Evolutionary conservation across 108 stramenopile genomes (phyloP).

Genomic region (Skeletonema costatum): DNA sequence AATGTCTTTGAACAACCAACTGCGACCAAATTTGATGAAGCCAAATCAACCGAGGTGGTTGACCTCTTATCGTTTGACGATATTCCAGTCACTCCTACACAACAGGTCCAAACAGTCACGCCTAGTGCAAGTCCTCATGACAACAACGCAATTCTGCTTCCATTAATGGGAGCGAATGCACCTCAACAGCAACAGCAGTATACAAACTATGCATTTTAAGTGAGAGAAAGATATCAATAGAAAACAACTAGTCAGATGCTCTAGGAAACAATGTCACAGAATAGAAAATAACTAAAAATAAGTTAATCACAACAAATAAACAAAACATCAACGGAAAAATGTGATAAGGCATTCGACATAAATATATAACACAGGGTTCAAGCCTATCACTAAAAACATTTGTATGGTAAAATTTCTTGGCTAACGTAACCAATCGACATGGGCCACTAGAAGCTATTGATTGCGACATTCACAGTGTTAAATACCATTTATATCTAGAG

Average conservation of each 20-base stretch:
- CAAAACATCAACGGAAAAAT: too few relatives aligned
- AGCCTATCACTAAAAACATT: too few relatives aligned
- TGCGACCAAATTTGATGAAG: not conserved
- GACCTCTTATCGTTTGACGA: slow-evolving; percentile 46
- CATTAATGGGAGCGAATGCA: not conserved
- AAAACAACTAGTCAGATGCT: not conserved
- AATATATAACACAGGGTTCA: too few relatives aligned
- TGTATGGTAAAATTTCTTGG: too few relatives aligned
- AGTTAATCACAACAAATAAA: too few relatives aligned
- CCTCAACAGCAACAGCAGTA: not conserved
- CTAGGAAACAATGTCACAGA: too few relatives aligned
- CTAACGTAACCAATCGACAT: too few relatives aligned
- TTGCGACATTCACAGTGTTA: too few relatives aligned
- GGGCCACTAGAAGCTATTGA: too few relatives aligned
- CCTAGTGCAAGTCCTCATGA: slow-evolving; percentile 1
- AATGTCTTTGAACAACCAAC: not conserved
- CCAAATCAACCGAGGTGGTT: slow-evolving; percentile 23
- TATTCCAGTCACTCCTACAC: slow-evolving; percentile 4
- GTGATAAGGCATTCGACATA: too few relatives aligned
- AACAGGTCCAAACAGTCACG: not conserved
- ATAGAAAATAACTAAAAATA: too few relatives aligned
- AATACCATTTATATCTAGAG: too few relatives aligned
- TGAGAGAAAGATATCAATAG: not conserved
- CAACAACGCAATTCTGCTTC: not conserved
- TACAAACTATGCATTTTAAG: not conserved